phyloP scores from a whole-genome alignment of 495 filamentous ascomycete genomes.

The Penicillium roqueforti region DNA sequence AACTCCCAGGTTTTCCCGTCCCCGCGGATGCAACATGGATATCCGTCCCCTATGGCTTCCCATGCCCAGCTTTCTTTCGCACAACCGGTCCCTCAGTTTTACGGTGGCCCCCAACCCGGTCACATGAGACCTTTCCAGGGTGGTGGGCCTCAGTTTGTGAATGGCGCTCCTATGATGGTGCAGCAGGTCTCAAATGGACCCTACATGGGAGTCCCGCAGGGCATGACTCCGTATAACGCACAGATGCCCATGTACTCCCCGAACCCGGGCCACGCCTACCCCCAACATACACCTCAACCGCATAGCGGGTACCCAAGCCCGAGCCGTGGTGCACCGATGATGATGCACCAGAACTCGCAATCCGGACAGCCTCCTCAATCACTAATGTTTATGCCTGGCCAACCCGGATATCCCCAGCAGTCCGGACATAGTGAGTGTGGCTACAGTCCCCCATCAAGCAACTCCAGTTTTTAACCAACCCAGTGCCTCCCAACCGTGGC shows the following conservation, averaged over 20 bases:
- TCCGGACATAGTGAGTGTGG: slow-evolving; percentile 60
- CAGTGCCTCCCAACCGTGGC: slow-evolving; percentile 56
- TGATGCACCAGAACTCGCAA: slow-evolving; percentile 79
- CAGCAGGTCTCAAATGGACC: slow-evolving; percentile 62
- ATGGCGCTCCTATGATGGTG: slow-evolving; percentile 77
- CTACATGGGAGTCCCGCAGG: slow-evolving; percentile 51
- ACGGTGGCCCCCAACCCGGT: slow-evolving; percentile 43
- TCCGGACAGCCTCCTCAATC: slow-evolving; percentile 59
- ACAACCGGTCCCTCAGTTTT: slow-evolving; percentile 68
- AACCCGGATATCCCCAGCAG: slow-evolving; percentile 63
- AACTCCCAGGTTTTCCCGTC: slow-evolving; percentile 74
- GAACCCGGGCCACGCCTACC: slow-evolving; percentile 62
- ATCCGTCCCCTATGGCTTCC: slow-evolving; percentile 64
- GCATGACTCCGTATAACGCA: slow-evolving; percentile 55
- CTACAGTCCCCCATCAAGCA: background rate
- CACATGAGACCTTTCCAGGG: slow-evolving; percentile 46
- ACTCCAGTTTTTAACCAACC: slow-evolving; percentile 25
- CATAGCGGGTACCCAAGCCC: slow-evolving; percentile 83
- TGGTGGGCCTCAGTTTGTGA: slow-evolving; percentile 61
- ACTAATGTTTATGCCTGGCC: slow-evolving; percentile 66
- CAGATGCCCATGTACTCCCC: slow-evolving; percentile 75
- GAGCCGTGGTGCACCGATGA: slow-evolving; percentile 70
- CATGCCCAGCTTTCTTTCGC: slow-evolving; percentile 65
- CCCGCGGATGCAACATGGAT: slow-evolving; percentile 69
- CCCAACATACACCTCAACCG: slow-evolving; percentile 55